Percentiles rank a stretch among this genome's conserved stretches.
Conservation (phyloP, 2,329 filamentous ascomycete genomes). For the Botryotinia globosa region DNA sequence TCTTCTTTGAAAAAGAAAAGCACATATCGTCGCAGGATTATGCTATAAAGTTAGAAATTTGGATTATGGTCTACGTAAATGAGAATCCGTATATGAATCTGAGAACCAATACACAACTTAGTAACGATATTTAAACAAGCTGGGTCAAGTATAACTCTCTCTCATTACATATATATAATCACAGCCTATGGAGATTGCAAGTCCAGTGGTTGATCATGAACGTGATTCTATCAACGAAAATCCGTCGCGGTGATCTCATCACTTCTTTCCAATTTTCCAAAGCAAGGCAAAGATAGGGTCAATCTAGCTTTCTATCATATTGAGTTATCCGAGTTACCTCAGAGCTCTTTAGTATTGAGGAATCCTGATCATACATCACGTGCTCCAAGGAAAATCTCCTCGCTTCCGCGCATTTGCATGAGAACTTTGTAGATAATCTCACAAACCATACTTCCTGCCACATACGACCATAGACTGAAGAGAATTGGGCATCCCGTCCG, state of each 20-base stretch:
- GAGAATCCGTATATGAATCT: background rate
- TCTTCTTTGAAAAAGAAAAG: background rate
- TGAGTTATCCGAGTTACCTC: background rate
- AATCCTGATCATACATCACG: background rate
- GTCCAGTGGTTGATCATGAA: background rate
- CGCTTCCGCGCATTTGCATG: background rate
- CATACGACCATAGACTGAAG: no score
- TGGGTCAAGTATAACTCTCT: rapidly evolving
- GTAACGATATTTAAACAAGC: background rate
- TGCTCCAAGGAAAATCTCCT: background rate
- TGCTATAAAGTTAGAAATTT: background rate
- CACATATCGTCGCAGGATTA: background rate
- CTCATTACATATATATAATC: background rate
- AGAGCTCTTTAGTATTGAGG: background rate
- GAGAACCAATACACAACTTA: rapidly evolving
- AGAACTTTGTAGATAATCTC: rapidly evolving
- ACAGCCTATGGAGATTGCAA: background rate
- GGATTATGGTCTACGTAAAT: background rate
- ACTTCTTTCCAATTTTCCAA: background rate
- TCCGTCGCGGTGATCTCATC: background rate
- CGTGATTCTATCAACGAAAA: background rate
- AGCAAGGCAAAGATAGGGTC: background rate
- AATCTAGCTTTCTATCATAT: background rate
- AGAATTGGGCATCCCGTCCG: background rate
- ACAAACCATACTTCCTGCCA: rapidly evolving